A percentile compares a stretch with the other conserved stretches of the same genome.
These are phyloP conservation scores for Actinidia chinensis DNA, from an alignment of 179 eudicot species.

Conservation along the genomic window DNA sequence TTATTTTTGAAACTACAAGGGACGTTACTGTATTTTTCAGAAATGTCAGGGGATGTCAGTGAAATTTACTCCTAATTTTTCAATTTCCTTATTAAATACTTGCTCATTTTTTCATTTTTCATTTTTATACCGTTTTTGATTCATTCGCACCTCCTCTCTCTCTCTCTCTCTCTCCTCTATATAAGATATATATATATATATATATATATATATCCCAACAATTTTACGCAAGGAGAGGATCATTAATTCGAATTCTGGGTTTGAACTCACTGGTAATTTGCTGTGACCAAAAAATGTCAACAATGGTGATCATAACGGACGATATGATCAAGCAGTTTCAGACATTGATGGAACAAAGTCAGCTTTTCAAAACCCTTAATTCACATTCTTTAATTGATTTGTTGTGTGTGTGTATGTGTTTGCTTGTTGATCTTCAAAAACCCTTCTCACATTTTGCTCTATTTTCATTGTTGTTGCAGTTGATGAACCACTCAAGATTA, in stretches of 20 bases:
- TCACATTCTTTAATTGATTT: slow-evolving; percentile 13
- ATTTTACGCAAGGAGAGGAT: neutral
- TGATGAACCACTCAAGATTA: slow-evolving; percentile 62
- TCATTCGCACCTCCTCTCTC: too few relatives aligned
- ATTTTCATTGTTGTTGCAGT: slow-evolving; percentile 49
- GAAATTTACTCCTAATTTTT: too few relatives aligned
- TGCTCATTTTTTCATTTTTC: too few relatives aligned
- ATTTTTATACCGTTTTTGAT: too few relatives aligned
- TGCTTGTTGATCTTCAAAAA: slow-evolving; percentile 30
- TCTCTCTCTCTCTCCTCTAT: too few relatives aligned
- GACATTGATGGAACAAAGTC: slow-evolving; percentile 58
- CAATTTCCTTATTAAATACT: too few relatives aligned
- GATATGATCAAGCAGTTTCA: slow-evolving; percentile 75
- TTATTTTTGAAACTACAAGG: too few relatives aligned
- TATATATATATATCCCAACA: too few relatives aligned
- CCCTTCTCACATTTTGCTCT: slow-evolving; percentile 11
- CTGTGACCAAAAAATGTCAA: slow-evolving; percentile 1
- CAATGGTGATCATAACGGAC: slow-evolving; percentile 44
- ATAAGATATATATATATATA: too few relatives aligned
- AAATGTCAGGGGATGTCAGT: too few relatives aligned
- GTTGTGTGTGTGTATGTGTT: slow-evolving; percentile 9
- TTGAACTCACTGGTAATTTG: neutral
- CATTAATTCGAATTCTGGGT: slow-evolving; percentile 15
- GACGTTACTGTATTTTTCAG: too few relatives aligned
- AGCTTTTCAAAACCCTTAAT: slow-evolving; percentile 19